Base-by-base conservation (phyloP, 1,139 yeast genomes). In the Pichiaceae sp. region DNA sequence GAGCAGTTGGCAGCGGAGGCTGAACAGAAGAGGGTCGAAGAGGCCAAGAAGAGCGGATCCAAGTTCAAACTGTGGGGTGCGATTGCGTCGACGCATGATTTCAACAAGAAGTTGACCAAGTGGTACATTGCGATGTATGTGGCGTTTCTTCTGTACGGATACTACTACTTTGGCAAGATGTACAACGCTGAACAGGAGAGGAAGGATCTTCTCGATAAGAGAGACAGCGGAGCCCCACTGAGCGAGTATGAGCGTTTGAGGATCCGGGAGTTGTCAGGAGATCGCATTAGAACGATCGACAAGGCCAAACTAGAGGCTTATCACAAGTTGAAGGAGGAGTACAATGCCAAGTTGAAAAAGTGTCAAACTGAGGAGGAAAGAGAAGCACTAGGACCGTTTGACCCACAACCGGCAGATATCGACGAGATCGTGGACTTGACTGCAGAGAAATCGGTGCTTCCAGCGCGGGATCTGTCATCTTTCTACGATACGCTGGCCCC, bases 401-500 rank as follows among this genome's bases (percentile, higher is more conserved):
- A 57, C 31, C 63, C 63, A 6, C 19, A 38, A 17, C 56, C 60
- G 53, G 43, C 72, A 58, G 50, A 70, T 61, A 55, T 75, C 60
- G 39, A 64, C 48, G 36, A 66, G 65, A 70, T 47, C 11, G 39
- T 55, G 17, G 56, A 53, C 33, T 39, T 46, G 29, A 34, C 46
- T 7, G 44, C 40, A 21, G 43, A 45, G 34, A 37, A 42, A 3
- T 38, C 46, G 11, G 73, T 82, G 34, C 70, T 79, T 35, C 78
- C 81, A 3, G 70, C 95, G 1, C 70, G 75, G 50, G 96, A 89
- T 54, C 83, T 96, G 12, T 85, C 96, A 2, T 74, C 69, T 4
- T 83, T 87, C 49, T 91, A 82, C 54, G 93, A 91, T 42, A 59
- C 62, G 3, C 74, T 85, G 48, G 97, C 98, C 0, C 70, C 64